A percentile compares a stretch with the other conserved stretches of the same genome.
These are phyloP conservation scores for Pyrenophora tritici-repentis DNA, from an alignment of 2,329 filamentous ascomycete species.

Conservation along the genomic window DNA sequence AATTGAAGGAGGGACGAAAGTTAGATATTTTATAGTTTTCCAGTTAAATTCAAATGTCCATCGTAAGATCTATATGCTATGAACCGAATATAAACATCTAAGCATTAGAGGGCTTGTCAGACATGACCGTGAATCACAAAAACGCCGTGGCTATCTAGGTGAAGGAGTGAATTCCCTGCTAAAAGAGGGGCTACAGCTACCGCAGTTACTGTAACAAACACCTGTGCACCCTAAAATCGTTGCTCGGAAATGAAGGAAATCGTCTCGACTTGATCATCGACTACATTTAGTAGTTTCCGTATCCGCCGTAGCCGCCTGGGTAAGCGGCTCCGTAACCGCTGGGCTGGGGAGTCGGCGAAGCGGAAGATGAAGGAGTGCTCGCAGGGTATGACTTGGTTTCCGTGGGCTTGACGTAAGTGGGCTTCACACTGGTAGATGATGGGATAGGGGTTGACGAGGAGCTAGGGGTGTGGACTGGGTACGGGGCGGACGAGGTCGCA, in stretches of 20 bases:
- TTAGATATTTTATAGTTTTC: constrained; percentile 8
- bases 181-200: constrained; percentile 5
- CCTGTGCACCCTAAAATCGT: constrained; percentile 11
- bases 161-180: constrained; percentile 17
- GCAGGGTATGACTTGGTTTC: background rate
- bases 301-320: constrained; percentile 19
- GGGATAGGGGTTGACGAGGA: background rate
- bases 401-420: background rate
- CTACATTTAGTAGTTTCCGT: constrained; percentile 15
- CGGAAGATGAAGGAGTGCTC: constrained; percentile 5
- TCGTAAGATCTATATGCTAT: constrained; percentile 9
- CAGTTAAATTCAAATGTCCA: background rate
- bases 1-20: constrained; percentile 14
- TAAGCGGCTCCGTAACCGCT: background rate
- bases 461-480: constrained; percentile 21
- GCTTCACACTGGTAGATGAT: constrained; percentile 1
- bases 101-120: constrained; percentile 11
- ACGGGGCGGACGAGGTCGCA: constrained; percentile 21
- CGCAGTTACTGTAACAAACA: constrained; percentile 6
- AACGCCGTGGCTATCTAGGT: constrained; percentile 33
- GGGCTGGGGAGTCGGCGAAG: constrained; percentile 19
- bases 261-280: constrained; percentile 1
- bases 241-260: constrained; percentile 7
- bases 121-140: background rate
- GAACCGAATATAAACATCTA: constrained; percentile 18